These are phyloP conservation scores for Plasmodium chabaudi DNA, from an alignment of 169 alveolate species.

Conservation along the genomic window DNA sequence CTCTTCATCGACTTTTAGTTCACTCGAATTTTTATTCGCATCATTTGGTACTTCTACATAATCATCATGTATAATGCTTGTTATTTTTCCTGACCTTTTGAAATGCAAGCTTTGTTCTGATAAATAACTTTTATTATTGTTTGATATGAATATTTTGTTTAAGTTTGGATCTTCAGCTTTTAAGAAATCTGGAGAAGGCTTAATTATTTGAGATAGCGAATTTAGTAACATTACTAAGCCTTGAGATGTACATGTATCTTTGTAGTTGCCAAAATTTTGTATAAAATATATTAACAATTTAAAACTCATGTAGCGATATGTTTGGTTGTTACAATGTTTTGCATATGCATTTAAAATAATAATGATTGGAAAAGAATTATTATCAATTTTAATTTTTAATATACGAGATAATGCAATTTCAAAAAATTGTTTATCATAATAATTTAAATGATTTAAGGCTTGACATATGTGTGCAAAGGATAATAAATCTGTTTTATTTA, in stretches of 20 bases:
- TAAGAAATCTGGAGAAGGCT: constrained; percentile 65
- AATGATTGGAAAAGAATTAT: constrained; percentile 52
- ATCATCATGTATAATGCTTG: neutral
- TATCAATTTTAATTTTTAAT: neutral
- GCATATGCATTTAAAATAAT: constrained; percentile 48
- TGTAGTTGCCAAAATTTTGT: constrained; percentile 21
- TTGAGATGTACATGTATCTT: constrained; percentile 35
- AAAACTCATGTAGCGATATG: constrained; percentile 16
- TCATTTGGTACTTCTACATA: neutral
- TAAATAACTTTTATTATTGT: neutral
- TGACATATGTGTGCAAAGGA: constrained; percentile 61
- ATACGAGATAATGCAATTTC: constrained; percentile 12
- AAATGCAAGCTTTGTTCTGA: neutral
- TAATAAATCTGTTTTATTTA: constrained; percentile 33
- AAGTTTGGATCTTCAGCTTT: constrained; percentile 10
- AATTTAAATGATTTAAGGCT: constrained; percentile 59
- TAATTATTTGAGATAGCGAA: constrained; percentile 51
- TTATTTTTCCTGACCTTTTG: neutral
- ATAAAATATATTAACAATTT: constrained; percentile 28
- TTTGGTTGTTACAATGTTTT: constrained; percentile 50
- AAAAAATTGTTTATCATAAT: constrained; percentile 42
- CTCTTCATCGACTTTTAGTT: neutral
- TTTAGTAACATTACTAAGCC: constrained; percentile 64
- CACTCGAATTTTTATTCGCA: neutral
- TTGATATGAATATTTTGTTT: constrained; percentile 21